Base-by-base conservation (phyloP, 2,329 filamentous ascomycete genomes). In the Ophiostoma fasciatum region DNA sequence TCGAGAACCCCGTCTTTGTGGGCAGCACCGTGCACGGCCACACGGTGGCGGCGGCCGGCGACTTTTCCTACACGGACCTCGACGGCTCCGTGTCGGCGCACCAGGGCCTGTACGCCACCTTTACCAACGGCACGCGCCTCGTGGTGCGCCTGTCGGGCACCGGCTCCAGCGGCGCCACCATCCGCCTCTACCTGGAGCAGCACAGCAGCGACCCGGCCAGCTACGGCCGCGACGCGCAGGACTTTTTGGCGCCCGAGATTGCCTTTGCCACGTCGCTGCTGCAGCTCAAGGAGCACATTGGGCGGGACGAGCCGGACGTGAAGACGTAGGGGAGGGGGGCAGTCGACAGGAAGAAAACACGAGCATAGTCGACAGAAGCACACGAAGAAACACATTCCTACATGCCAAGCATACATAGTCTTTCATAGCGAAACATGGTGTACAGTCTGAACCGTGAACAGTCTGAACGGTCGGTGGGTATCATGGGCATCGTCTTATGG, bases 31-130 rank as follows among this genome's bases (percentile, higher is more conserved):
- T 96, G 48, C 70, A 71, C 67, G 61, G 49, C 54, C 82, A 81
- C 56, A 93, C 84, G 52, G 84, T 94, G 29, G 65, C 75, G 33
- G 82, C 92, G 50, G 88, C 87, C 7, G 90, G 87, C 46, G 87
- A 98, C 70, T 98, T 98, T 61, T 84, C 83, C 22, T 98, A 98
- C 71, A 96, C 84, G 8, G 90, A 98, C 54, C 77, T 98, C n/a
- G 90, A 98, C 52, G 90, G 88, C 43, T 94, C 84, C 46, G 83
- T 96, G 37, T 81, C 84, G 52, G 83, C 85, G 56, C 92, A 94
- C 67, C 90, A 98, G 65, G 90, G 90, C 46, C 76, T 98, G 48
- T 98, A 82, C 55, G 82, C 87, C 56, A 82, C 82, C 59, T 96
- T 96, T 61, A 84, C 85, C 37, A 87, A 92, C 40, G 88, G 88